These are phyloP conservation scores for Vitis cinerea DNA, from an alignment of 164 flowering plant genomes.

Conservation along the genomic window DNA sequence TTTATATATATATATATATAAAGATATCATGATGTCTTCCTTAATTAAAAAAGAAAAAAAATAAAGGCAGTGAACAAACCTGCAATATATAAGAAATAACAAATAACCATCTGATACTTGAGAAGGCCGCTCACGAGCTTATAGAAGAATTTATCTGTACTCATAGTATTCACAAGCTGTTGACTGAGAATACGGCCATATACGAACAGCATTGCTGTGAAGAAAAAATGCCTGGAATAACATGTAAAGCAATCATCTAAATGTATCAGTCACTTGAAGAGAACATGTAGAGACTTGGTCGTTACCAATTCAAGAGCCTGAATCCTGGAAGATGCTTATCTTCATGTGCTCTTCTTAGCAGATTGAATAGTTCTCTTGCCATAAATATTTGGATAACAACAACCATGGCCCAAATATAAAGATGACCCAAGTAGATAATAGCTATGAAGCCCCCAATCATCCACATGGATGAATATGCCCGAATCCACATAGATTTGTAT, in stretches of 20 bases:
- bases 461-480: slow-evolving; percentile 79
- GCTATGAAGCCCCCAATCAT: slow-evolving; percentile 90
- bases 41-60: background rate
- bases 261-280: background rate
- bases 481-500: slow-evolving; percentile 77
- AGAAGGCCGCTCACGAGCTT: slow-evolving; percentile 65
- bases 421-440: slow-evolving; percentile 90
- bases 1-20: too few relatives aligned
- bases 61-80: slow-evolving; percentile 40
- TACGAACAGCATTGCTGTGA: slow-evolving; percentile 93
- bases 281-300: background rate
- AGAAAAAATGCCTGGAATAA: slow-evolving; percentile 85
- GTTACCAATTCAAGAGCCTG: slow-evolving; percentile 89
- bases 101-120: slow-evolving; percentile 89
- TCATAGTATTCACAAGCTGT: slow-evolving; percentile 80
- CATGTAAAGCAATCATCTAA: slow-evolving; percentile 5
- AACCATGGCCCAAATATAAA: slow-evolving; percentile 92
- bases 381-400: slow-evolving; percentile 90
- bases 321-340: slow-evolving; percentile 88
- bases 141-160: slow-evolving; percentile 66
- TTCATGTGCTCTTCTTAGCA: slow-evolving; percentile 80
- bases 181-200: slow-evolving; percentile 91
- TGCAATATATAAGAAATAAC: slow-evolving; percentile 87
- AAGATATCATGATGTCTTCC: too few relatives aligned
- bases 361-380: slow-evolving; percentile 85